Evolutionary conservation across 345 rosid genomes (phyloP), one percentile per base, ranked within the genome.

Genomic region (Mangifera indica): DNA sequence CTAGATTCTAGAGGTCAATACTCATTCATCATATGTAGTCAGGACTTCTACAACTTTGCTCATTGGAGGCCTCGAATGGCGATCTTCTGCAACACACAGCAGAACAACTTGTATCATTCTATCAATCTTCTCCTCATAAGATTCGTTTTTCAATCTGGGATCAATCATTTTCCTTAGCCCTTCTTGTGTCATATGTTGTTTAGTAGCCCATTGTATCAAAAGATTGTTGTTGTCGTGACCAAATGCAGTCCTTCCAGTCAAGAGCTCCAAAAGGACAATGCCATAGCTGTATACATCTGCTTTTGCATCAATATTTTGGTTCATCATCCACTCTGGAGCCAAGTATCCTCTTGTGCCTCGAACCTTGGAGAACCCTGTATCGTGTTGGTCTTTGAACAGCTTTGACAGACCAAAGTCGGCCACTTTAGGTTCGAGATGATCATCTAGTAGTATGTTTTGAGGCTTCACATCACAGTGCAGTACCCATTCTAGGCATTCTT

Each of bases 281-380:
- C 84, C 84, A 66, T 78, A 81, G 70, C 84, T 81, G 26, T 81
- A 81, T 1, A 81, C 82, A 62, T 81, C 82, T 48, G 68, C 84
- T 56, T 81, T 78, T 13, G 75, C 72, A 21, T 80, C 72, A 17
- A 78, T 76, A 17, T 32, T 58, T 57, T 40, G 55, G 76, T 66
- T 77, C 76, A 72, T 63, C 70, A 57, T 63, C 80, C 73, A 72
- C 25, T 77, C 66, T 20, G 80, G 80, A 44, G 80, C 77, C 67
- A 77, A 15, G 58, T 77, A 77, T 9, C 73, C 80, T 52, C 71
- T 57, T 3, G 80, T 77, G 11, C 77, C 73, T 1, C 70, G 26
- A 5, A 77, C 67, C 29, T 25, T 55, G 10, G 76, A 70, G 22
- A 68, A 63, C 34, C 57, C 56, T 42, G 48, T 25, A n/a, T 54